phyloP scores from a whole-genome alignment of 768 basidiomycete genomes.

The Mycena alexandri region DNA sequence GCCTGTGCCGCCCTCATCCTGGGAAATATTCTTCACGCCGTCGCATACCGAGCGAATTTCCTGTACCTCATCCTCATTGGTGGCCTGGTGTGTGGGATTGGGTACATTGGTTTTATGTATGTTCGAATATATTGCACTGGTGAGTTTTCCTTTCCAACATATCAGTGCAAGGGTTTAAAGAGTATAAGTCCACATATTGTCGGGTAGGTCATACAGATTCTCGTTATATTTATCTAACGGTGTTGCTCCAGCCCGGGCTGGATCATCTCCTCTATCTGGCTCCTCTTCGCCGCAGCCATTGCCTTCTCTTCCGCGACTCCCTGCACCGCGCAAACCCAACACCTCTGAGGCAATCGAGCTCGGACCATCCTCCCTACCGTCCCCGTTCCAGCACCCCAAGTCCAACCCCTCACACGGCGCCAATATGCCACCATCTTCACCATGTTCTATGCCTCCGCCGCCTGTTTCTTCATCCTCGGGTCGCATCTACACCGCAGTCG shows the following conservation, averaged over 20 bases:
- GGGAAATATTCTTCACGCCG: slow-evolving; percentile 73
- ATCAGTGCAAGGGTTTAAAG: neutral
- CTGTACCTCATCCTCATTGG: slow-evolving; percentile 80
- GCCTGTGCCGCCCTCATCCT: slow-evolving; percentile 65
- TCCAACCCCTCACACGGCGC: slow-evolving; percentile 45
- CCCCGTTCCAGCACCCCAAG: too few relatives aligned
- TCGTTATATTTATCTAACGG: too few relatives aligned
- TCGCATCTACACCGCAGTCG: slow-evolving; percentile 66
- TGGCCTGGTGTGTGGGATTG: slow-evolving; percentile 72
- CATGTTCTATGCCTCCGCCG: slow-evolving; percentile 81
- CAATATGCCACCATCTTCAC: slow-evolving; percentile 69
- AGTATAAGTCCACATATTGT: slow-evolving; percentile 67
- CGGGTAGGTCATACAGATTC: slow-evolving; percentile 43
- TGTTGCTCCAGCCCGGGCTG: too few relatives aligned
- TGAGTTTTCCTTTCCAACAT: neutral
- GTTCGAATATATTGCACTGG: slow-evolving; percentile 76
- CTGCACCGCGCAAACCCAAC: too few relatives aligned
- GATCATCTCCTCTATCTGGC: too few relatives aligned
- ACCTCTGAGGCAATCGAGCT: too few relatives aligned
- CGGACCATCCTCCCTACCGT: too few relatives aligned
- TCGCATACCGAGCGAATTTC: slow-evolving; percentile 59
- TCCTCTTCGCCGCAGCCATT: too few relatives aligned
- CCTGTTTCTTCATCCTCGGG: slow-evolving; percentile 80
- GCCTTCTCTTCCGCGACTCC: too few relatives aligned
- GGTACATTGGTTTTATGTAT: slow-evolving; percentile 77